Conservation (phyloP, 805 yeast genomes). For the Saccharomycopsis guyanensis region DNA sequence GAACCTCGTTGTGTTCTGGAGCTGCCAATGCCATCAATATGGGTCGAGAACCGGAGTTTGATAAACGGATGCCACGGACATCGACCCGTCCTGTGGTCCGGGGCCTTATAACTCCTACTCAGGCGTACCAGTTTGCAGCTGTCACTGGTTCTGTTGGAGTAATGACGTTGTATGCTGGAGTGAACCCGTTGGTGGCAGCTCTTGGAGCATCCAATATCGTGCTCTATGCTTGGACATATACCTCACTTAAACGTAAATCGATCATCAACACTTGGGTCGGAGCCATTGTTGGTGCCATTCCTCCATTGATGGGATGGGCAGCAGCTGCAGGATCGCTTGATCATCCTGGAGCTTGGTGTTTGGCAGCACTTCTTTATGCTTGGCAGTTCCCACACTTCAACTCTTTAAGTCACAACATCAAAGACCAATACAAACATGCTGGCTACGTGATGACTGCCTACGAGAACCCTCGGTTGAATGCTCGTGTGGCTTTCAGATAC, state of each 20-base stretch:
- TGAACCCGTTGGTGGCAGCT: constrained; percentile 74
- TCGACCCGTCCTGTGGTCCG: constrained; percentile 84
- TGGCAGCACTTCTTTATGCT: constrained; percentile 83
- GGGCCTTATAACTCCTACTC: constrained; percentile 64
- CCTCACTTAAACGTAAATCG: constrained; percentile 77
- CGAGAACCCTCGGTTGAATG: constrained; percentile 84
- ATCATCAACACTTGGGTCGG: constrained; percentile 97
- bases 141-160: constrained; percentile 67
- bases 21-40: constrained; percentile 95
- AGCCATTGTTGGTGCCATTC: constrained; percentile 97
- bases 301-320: constrained; percentile 99
- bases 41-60: constrained; percentile 93
- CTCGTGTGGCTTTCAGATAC: constrained; percentile 87
- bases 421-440: constrained; percentile 81
- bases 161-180: constrained; percentile 63
- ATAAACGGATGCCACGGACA: constrained; percentile 81
- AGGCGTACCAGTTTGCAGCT: constrained; percentile 79
- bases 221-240: constrained; percentile 84
- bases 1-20: constrained; percentile 84
- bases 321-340: constrained; percentile 52
- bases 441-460: constrained; percentile 98
- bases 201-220: constrained; percentile 77
- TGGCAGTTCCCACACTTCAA: constrained; percentile 99
- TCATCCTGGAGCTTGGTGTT: constrained; percentile 93
- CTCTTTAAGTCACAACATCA: constrained; percentile 79